A percentile compares a stretch with the other conserved stretches of the same genome.
Conservation (phyloP, 2,329 filamentous ascomycete species). For the Fusarium sp. region DNA sequence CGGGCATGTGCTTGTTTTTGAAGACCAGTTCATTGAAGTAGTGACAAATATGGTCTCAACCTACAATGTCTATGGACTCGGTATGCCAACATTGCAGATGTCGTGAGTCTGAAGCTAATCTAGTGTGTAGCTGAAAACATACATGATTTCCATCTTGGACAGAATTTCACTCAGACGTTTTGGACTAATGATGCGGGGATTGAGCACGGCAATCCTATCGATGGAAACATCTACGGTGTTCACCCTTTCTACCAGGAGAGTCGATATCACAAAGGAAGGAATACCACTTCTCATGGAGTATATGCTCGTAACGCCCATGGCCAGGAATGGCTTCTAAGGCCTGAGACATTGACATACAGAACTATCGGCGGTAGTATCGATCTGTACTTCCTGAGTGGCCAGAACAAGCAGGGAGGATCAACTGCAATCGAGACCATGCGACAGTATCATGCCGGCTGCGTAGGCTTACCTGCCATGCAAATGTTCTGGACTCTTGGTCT, state of each 20-base stretch:
- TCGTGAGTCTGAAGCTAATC: neutral
- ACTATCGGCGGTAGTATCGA: conserved; percentile 3
- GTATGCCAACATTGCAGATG: accelerated
- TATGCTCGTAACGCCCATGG: conserved; percentile 3
- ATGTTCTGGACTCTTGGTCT: conserved; percentile 10
- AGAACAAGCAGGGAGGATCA: neutral
- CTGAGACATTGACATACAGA: neutral
- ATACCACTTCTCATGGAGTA: conserved; percentile 1
- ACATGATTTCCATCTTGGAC: conserved; percentile 1
- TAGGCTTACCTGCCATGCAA: neutral
- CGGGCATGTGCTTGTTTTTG: neutral
- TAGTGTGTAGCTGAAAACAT: neutral
- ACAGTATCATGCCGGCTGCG: conserved; percentile 1
- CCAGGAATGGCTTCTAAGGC: conserved; percentile 2
- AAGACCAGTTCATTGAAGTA: conserved; percentile 5
- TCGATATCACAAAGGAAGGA: neutral
- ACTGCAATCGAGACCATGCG: conserved; percentile 1
- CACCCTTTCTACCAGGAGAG: conserved; percentile 6
- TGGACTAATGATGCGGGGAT: conserved; percentile 5
- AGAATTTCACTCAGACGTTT: conserved; percentile 3
- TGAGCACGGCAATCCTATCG: neutral
- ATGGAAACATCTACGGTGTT: conserved; percentile 3
- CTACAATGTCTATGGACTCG: conserved; percentile 1
- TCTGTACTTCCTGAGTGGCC: conserved; percentile 3
- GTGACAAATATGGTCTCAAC: neutral